These are phyloP conservation scores for Phaeosphaeria sp. DNA, from an alignment of 2,329 filamentous ascomycete species.

Conservation along the genomic window DNA sequence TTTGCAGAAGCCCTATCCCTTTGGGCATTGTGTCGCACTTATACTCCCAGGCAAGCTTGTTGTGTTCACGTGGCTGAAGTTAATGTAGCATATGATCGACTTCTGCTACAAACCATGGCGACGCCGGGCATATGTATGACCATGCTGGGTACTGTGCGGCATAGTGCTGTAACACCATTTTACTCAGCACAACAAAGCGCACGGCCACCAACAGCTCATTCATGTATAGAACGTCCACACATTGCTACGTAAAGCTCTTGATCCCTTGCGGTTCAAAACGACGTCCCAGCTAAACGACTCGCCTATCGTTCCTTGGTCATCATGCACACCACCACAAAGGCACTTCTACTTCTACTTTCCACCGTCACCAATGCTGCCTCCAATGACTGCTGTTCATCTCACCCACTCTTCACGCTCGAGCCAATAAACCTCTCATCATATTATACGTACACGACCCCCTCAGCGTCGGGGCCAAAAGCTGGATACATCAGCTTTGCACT, in stretches of 20 bases:
- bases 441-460: slow-evolving; percentile 11
- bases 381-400: not conserved
- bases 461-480: slow-evolving; percentile 2
- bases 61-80: not conserved
- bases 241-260: not conserved
- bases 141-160: not conserved
- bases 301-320: not conserved
- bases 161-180: not conserved
- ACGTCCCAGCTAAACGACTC: not conserved
- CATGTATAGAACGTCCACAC: not conserved
- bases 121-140: not conserved
- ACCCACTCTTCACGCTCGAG: not conserved
- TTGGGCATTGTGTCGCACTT: not conserved
- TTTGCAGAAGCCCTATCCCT: not conserved
- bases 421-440: slow-evolving; percentile 6
- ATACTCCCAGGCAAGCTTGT: not conserved
- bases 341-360: slow-evolving; percentile 2
- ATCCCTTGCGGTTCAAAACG: not conserved
- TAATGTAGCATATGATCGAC: not conserved
- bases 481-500: slow-evolving; percentile 12
- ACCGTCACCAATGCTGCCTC: not conserved
- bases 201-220: not conserved
- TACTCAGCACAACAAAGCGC: not conserved
- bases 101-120: not conserved
- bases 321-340: not conserved